Base-by-base conservation (phyloP, 208 protist genomes). In the Leishmania braziliensis region DNA sequence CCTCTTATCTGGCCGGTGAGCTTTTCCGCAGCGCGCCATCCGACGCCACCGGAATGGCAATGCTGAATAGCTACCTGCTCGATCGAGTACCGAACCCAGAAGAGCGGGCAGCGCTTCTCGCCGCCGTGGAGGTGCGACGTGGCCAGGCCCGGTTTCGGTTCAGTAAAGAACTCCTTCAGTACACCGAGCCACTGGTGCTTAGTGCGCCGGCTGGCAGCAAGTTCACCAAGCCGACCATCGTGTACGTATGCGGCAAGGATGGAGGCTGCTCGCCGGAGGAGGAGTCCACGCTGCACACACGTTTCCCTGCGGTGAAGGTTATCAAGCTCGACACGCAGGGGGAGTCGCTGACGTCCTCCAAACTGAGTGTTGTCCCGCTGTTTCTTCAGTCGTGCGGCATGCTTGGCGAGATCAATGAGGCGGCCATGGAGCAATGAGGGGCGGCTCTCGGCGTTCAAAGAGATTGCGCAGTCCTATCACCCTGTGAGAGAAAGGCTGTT, bases 91-190 rank as follows among this genome's bases (percentile, higher is more conserved):
- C 88, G 5, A 88, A 88, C 77, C 73, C 77, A 16, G 72, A 83
- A 3, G 91, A 97, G 51, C 84, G 92, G 33, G 89, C 92, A 9
- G 62, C 88, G 5, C 74, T 96, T 50, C 84, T 96, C n/a, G 85
- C 90, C 29, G 77, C 71, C 16, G 87, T 83, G 26, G 90, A 95
- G 80, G 78, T 88, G 56, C 69, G 54, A 16, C 62, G 87, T 29
- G 82, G 70, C 50, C 60, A 39, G 10, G 76, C 88, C 14, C 80
- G 81, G 3, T 89, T 96, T 66, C 89, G 91, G 16, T 79, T 91
- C 60, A 84, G 76, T 80, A 77, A 87, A 18, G 79, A 89, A 8
- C 56, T 96, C 4, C 71, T 95, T 12, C 68, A 70, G 1, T 70
- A 85, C 75, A 72, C 60, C 2, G 77, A 75, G 36, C 62, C 84